Percentiles rank a stretch among this genome's conserved stretches.
Conservation (phyloP, 2,329 filamentous ascomycete genomes). For the Geosmithia flava region DNA sequence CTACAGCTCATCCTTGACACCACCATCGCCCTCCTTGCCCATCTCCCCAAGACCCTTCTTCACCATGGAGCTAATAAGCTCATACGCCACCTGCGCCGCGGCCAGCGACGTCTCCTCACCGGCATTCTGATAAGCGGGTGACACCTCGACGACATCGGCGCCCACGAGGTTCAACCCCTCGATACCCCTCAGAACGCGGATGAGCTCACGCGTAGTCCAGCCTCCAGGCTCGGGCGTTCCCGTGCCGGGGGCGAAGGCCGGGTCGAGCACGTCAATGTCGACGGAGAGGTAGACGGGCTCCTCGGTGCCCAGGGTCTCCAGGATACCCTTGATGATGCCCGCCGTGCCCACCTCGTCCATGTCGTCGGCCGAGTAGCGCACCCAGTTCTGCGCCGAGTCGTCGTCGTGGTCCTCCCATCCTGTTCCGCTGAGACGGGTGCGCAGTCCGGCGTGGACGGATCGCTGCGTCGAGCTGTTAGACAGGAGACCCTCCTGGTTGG, state of each 20-base stretch:
- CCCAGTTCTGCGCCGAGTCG: constrained; percentile 65
- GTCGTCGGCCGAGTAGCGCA: constrained; percentile 66
- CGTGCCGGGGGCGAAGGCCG: constrained; percentile 65
- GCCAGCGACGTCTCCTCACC: constrained; percentile 75
- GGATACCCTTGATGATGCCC: constrained; percentile 69
- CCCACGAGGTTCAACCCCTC: constrained; percentile 58
- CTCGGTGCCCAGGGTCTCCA: constrained; percentile 58
- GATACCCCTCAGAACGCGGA: constrained; percentile 58
- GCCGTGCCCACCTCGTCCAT: constrained; percentile 60
- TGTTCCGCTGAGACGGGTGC: constrained; percentile 57
- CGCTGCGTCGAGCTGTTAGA: constrained; percentile 54
- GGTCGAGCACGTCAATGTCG: constrained; percentile 76
- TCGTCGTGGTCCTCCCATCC: constrained; percentile 54
- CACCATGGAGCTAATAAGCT: constrained; percentile 64
- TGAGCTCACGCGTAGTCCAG: constrained; percentile 61
- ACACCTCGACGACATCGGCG: constrained; percentile 63
- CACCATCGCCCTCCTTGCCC: constrained; percentile 11
- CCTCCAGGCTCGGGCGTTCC: constrained; percentile 68
- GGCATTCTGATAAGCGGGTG: constrained; percentile 69
- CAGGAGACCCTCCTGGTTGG: constrained; percentile 63
- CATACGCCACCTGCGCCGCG: constrained; percentile 73
- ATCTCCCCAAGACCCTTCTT: constrained; percentile 24
- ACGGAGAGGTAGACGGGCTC: constrained; percentile 72
- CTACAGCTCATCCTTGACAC: constrained; percentile 3
- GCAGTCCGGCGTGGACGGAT: constrained; percentile 67